Evolutionary conservation across 305 asterid species (phyloP).

Genomic region (Galium porrigens): DNA sequence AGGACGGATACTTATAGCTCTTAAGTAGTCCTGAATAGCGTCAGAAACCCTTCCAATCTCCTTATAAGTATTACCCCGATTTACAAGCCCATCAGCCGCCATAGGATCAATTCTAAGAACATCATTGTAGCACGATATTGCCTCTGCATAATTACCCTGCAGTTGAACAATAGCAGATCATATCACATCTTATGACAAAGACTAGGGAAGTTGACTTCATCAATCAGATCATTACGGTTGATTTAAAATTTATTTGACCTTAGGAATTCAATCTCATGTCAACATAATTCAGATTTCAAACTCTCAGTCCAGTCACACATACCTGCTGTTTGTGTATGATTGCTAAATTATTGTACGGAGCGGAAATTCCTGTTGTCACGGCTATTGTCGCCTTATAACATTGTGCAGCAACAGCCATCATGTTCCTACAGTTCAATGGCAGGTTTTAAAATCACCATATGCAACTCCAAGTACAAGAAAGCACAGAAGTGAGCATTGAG

Average conservation of each 20-base stretch:
- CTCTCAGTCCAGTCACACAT: neutral
- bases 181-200: neutral
- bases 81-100: conserved; percentile 96
- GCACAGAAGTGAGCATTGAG: neutral
- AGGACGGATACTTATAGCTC: conserved; percentile 74
- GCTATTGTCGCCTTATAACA: conserved; percentile 79
- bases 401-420: conserved; percentile 88
- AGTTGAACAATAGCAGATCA: conserved; percentile 13
- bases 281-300: neutral
- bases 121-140: conserved; percentile 92
- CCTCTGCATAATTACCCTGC: conserved; percentile 89
- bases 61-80: conserved; percentile 88
- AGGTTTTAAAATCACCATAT: neutral
- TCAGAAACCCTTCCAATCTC: conserved; percentile 92
- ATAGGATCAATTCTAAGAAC: conserved; percentile 84
- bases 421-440: conserved; percentile 49
- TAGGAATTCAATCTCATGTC: neutral
- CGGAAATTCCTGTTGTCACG: conserved; percentile 88
- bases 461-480: neutral
- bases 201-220: neutral
- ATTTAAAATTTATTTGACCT: no score
- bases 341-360: conserved; percentile 88
- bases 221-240: neutral
- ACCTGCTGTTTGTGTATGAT: conserved; percentile 96
- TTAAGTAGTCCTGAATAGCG: conserved; percentile 75